Conservation (phyloP, 176 grass and related monocot species). For the barley (Hordeum vulgare) region DNA sequence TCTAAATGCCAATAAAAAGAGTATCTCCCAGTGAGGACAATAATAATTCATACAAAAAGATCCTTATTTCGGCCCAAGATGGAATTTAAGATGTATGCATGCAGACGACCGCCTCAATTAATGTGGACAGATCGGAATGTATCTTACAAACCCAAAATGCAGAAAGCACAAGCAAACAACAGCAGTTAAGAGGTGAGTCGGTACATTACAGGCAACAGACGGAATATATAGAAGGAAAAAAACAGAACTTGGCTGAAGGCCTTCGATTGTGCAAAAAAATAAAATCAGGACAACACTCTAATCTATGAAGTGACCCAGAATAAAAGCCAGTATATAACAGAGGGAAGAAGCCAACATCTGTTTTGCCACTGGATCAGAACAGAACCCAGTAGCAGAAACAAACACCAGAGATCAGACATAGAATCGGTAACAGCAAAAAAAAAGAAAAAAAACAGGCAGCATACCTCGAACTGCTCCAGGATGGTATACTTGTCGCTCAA, state of each 20-base stretch:
- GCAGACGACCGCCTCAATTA: neutral
- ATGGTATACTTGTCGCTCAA: slow-evolving; percentile 39
- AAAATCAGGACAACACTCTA: neutral
- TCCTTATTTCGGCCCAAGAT: neutral
- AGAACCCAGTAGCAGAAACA: slow-evolving; percentile 1
- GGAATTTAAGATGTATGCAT: slow-evolving; percentile 9
- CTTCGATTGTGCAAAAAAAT: neutral
- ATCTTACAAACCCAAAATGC: neutral
- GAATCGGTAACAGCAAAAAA: neutral
- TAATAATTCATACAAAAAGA: slow-evolving; percentile 21
- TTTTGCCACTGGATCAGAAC: neutral
- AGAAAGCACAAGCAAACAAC: slow-evolving; percentile 21
- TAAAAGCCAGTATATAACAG: neutral
- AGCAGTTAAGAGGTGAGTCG: neutral
- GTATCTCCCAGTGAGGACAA: neutral
- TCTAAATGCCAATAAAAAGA: neutral
- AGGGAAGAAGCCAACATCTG: neutral
- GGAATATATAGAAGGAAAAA: neutral
- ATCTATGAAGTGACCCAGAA: neutral
- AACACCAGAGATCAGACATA: neutral
- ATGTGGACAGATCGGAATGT: neutral
- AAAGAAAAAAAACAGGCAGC: neutral
- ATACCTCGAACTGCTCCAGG: slow-evolving; percentile 72
- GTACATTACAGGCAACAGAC: neutral
- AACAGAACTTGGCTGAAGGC: neutral